Evolutionary conservation across 2,329 filamentous ascomycete genomes (phyloP).

Genomic region (Malbranchea zuffiana): DNA sequence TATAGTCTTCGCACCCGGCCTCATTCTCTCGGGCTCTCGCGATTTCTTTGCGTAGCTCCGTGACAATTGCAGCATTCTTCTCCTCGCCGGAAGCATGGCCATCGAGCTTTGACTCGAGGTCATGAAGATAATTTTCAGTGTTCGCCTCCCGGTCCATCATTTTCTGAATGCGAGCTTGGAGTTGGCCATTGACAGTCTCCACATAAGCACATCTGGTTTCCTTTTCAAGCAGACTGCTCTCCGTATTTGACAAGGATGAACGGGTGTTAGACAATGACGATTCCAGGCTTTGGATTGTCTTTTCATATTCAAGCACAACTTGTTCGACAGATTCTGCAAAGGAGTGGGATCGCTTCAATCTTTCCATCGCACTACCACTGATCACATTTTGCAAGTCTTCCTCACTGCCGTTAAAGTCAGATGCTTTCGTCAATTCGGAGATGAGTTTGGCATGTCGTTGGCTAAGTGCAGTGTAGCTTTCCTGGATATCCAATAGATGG

Average conservation of each 20-base stretch:
- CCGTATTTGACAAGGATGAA: conserved; percentile 67
- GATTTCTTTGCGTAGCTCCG: conserved; percentile 85
- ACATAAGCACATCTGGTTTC: conserved; percentile 89
- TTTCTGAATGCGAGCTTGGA: conserved; percentile 85
- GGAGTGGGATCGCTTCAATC: conserved; percentile 85
- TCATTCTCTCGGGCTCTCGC: conserved; percentile 81
- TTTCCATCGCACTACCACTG: conserved; percentile 69
- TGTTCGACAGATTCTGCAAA: conserved; percentile 94
- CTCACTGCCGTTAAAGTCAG: conserved; percentile 46
- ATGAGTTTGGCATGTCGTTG: conserved; percentile 93
- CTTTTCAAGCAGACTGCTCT: conserved; percentile 79
- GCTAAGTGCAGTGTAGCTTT: conserved; percentile 86
- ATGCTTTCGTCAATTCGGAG: conserved; percentile 78
- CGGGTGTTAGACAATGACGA: conserved; percentile 83
- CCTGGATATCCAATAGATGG: conserved; percentile 80
- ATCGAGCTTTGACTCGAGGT: conserved; percentile 81
- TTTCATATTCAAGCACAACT: conserved; percentile 94
- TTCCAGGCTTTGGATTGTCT: conserved; percentile 90
- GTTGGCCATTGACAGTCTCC: conserved; percentile 81
- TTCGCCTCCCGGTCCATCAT: conserved; percentile 80
- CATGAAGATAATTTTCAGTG: conserved; percentile 86
- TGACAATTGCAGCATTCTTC: conserved; percentile 74
- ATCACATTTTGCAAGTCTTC: conserved; percentile 45
- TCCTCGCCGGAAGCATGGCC: conserved; percentile 86
- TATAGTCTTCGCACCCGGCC: conserved; percentile 85